Conservation (phyloP, 177 flowering plant genomes). For the Vitis hybrid region DNA sequence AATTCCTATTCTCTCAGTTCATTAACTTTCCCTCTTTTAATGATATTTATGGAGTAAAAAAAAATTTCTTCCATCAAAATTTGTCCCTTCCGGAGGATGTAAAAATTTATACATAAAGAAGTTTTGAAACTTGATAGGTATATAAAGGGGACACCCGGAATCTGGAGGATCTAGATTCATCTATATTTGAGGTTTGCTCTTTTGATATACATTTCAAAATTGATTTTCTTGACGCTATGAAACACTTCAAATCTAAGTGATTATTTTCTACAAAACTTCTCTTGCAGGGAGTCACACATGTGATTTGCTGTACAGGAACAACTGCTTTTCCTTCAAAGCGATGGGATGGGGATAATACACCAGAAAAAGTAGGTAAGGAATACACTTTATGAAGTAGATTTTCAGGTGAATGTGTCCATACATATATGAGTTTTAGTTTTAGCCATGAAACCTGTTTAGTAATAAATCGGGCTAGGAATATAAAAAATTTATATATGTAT, state of each 20-base stretch:
- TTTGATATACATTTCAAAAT: background rate
- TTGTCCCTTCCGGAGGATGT: conserved; percentile 7
- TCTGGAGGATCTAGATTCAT: conserved; percentile 63
- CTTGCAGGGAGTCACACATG: conserved; percentile 89
- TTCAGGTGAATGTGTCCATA: no score
- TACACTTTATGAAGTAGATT: conserved; percentile 5
- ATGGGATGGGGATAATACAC: conserved; percentile 94
- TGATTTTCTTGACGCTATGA: background rate
- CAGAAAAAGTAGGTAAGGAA: conserved; percentile 90
- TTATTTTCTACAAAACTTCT: conserved; percentile 5
- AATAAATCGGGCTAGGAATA: background rate
- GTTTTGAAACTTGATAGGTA: conserved; percentile 46
- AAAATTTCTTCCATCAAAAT: background rate
- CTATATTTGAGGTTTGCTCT: conserved; percentile 73
- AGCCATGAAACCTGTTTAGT: no score
- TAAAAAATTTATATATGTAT: background rate
- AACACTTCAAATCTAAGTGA: background rate
- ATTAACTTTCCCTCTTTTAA: background rate
- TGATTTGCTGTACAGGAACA: conserved; percentile 94
- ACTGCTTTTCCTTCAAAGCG: conserved; percentile 96
- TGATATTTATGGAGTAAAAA: background rate
- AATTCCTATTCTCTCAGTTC: background rate
- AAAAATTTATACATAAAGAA: conserved; percentile 8
- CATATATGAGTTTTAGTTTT: no score
- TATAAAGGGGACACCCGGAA: conserved; percentile 80